Evolutionary conservation across 805 yeast genomes (phyloP), one percentile per base, ranked within the genome.

Genomic region (Pichia nakasei): DNA sequence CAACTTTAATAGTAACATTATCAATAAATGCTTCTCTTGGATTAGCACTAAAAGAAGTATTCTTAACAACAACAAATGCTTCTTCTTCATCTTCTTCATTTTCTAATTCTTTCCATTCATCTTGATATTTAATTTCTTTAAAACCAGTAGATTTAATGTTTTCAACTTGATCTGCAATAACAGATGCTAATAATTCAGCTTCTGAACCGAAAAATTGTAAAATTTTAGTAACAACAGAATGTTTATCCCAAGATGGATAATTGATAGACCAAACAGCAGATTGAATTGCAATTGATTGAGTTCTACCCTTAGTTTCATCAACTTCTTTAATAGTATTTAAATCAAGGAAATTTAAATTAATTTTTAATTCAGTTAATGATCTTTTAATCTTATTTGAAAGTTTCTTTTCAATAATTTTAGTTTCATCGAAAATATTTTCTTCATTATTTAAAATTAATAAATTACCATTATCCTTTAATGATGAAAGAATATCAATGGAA

Each of bases 141-240:
- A 72, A 53, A 39, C 70, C 74, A 46, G 65, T 57, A 33, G 62
- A 75, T 41, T 72, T 69, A 18, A 75, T 74, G 48, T 79, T 76
- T 40, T 78, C 79, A 44, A 85, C 74, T 42, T 79, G 72, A 46
- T 77, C 76, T 46, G 81, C 78, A 57, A 82, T 69, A 38, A 80
- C 86, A 29, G 82, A 78, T 29, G 84, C 85, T 51, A 87, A 72
- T 47, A 82, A 67, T 66, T 88, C 96, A 48, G 86, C 84, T 50
- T 81, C 87, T 41, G 82, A 74, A 41, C 95, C 93, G 48, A 83
- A 82, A 15, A 93, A 80, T 59, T 82, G 85, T 64, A 82, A 77
- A 53, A 87, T 76, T 60, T 82, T 81, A 63, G 85, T 79, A 47
- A 85, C 87, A 51, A 83, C 71, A 31, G 80, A 79, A 39, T 80